phyloP scores from a whole-genome alignment of 352 stramenopile species.

The Thraustotheca clavata region DNA sequence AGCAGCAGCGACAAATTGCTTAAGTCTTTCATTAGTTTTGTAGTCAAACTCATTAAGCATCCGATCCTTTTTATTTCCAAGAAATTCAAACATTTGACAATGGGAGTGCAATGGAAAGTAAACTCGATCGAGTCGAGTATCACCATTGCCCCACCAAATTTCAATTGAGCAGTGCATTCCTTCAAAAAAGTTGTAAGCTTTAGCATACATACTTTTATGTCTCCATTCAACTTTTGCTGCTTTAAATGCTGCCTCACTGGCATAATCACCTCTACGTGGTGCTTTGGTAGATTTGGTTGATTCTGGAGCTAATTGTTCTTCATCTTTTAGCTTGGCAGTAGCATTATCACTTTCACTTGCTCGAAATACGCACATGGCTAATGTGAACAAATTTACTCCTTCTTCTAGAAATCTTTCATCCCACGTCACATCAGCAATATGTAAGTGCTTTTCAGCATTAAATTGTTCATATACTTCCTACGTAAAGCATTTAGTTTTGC shows the following conservation, averaged over 20 bases:
- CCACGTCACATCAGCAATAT: constrained; percentile 2
- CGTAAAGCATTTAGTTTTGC: not conserved
- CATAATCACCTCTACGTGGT: constrained; percentile 11
- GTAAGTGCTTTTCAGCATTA: constrained; percentile 13
- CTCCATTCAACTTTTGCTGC: not conserved
- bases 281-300: not conserved
- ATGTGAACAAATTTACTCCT: constrained; percentile 17
- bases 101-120: constrained; percentile 18
- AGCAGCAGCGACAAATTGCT: constrained; percentile 10
- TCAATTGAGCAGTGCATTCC: constrained; percentile 20
- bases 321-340: too few species aligned
- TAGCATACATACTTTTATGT: constrained; percentile 11
- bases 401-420: constrained; percentile 14
- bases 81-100: constrained; percentile 17
- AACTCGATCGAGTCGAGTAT: constrained; percentile 12
- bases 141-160: constrained; percentile 11
- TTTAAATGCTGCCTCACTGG: constrained; percentile 10
- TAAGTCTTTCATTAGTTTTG: constrained; percentile 20
- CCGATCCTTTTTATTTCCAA: constrained; percentile 3
- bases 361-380: constrained; percentile 13
- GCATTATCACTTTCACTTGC: not conserved
- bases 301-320: constrained; percentile 3
- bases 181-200: constrained; percentile 15
- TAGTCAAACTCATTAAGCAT: constrained; percentile 11
- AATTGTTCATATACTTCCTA: constrained; percentile 21